A percentile compares a stretch with the other conserved stretches of the same genome.
Evolutionary conservation across 805 yeast genomes (phyloP).

Genomic region (Middelhovenomyces tepae): DNA sequence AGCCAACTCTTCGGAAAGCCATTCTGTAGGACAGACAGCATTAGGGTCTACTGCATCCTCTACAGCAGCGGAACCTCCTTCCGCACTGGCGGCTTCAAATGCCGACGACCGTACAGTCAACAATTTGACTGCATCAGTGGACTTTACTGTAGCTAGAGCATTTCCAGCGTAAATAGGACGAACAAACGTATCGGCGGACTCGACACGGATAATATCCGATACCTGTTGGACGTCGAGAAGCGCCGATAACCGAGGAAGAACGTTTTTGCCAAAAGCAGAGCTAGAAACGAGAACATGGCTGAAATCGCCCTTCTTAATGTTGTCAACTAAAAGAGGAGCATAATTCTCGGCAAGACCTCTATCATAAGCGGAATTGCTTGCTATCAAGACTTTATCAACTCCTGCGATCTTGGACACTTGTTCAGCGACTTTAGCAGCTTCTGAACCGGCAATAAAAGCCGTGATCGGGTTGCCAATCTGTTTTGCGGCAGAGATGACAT

Average conservation of each 20-base stretch:
- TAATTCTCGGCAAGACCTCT: slow-evolving; percentile 69
- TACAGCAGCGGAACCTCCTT: slow-evolving; percentile 36
- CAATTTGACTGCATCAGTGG: slow-evolving; percentile 55
- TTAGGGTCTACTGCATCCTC: slow-evolving; percentile 27
- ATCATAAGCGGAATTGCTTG: slow-evolving; percentile 50
- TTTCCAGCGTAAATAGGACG: slow-evolving; percentile 97
- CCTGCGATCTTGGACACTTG: slow-evolving; percentile 45
- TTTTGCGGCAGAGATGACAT: slow-evolving; percentile 69
- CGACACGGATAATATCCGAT: slow-evolving; percentile 68
- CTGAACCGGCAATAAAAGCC: slow-evolving; percentile 66
- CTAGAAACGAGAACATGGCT: slow-evolving; percentile 75
- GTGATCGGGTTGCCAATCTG: slow-evolving; percentile 62
- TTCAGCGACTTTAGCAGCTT: slow-evolving; percentile 42
- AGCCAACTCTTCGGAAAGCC: slow-evolving; percentile 67
- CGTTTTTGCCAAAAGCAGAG: slow-evolving; percentile 79
- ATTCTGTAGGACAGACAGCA: slow-evolving; percentile 37
- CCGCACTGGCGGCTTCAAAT: slow-evolving; percentile 41
- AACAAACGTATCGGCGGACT: slow-evolving; percentile 60
- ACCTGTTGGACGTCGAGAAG: slow-evolving; percentile 79
- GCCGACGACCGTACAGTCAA: slow-evolving; percentile 82
- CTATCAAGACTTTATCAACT: slow-evolving; percentile 47
- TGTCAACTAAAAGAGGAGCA: slow-evolving; percentile 52
- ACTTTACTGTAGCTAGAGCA: slow-evolving; percentile 72
- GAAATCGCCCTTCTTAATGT: slow-evolving; percentile 37
- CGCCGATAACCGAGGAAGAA: slow-evolving; percentile 83